Evolutionary conservation across 148 eudicot species (phyloP), one percentile per base, ranked within the genome.

Genomic region (Nepenthes mirabilis): DNA sequence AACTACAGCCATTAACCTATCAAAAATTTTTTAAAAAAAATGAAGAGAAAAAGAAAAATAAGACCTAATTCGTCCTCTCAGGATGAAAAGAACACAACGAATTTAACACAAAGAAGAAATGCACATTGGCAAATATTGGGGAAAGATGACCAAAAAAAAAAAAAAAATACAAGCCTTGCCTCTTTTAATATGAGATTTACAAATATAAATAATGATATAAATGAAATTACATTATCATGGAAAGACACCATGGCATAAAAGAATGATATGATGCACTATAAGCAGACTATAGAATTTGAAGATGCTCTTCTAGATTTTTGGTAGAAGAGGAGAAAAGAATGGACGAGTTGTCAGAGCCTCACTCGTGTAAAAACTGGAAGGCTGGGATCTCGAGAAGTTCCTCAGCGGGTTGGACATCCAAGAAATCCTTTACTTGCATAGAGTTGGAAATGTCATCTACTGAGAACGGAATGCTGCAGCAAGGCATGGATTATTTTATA

Each of bases 381-480:
- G 84, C 87, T n/a, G 84, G 85, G 73, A 88, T 85, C 77, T 86
- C 91, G 11, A 82, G 79, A 69, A 93, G 96, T 64, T 80, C 85
- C 35, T 67, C 63, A 3, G 89, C 95, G 2, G 95, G 84, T 73
- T 79, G 82, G 59, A 88, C 89, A 43, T 88, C 96, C n/a, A 77
- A 43, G 65, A 88, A 82, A 36, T 88, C 96, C 75, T 88, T 88
- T 48, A 73, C 82, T 69, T 82, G 79, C 65, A 88, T 73, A 45
- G 99, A 75, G 55, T 65, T 74, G 4, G 95, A 83, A 52, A 93
- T 77, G 52, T 93, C 96, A 57, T 93, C 99, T 33, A 88, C 79
- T 3, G 99, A 93, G 80, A 93, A 93, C 0, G 96, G 99, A 55
- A 93, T 93, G 84, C 99, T 93, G 87, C 73, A 68, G 67, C 13